Conservation (phyloP, 179 eudicot species). For the Heliamphora pulchella region DNA sequence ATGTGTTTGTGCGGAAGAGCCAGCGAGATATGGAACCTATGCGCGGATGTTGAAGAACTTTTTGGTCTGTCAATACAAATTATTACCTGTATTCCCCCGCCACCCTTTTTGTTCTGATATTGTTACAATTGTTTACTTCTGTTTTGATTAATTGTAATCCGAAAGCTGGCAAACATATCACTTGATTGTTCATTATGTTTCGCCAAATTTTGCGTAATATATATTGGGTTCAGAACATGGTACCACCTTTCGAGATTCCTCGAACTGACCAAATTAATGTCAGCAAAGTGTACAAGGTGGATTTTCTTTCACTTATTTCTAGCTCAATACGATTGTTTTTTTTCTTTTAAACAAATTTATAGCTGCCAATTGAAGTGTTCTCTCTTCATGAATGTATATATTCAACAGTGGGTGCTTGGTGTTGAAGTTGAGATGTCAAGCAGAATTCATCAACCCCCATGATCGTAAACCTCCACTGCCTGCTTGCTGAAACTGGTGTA, state of each 20-base stretch:
- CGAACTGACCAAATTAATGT: neutral
- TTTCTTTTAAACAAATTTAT: neutral
- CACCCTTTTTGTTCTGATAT: neutral
- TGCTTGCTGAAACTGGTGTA: no score
- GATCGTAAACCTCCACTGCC: no score
- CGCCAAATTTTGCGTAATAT: no score
- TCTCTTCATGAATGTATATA: no score
- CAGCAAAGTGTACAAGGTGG: neutral
- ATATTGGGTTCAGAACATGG: neutral
- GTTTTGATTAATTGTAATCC: neutral
- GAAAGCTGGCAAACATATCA: neutral
- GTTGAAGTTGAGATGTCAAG: no score
- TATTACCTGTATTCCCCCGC: neutral
- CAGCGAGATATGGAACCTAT: neutral
- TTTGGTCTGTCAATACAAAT: neutral
- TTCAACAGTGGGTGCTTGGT: no score
- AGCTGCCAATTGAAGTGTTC: no score
- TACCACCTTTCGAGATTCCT: neutral
- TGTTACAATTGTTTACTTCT: neutral
- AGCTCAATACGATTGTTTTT: neutral
- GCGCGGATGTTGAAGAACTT: neutral
- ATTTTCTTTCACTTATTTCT: neutral
- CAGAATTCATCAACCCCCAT: no score
- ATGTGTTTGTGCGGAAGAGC: neutral
- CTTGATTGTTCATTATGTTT: neutral